phyloP scores from a whole-genome alignment of 495 filamentous ascomycete genomes.

The Achaetomiella virescens region DNA sequence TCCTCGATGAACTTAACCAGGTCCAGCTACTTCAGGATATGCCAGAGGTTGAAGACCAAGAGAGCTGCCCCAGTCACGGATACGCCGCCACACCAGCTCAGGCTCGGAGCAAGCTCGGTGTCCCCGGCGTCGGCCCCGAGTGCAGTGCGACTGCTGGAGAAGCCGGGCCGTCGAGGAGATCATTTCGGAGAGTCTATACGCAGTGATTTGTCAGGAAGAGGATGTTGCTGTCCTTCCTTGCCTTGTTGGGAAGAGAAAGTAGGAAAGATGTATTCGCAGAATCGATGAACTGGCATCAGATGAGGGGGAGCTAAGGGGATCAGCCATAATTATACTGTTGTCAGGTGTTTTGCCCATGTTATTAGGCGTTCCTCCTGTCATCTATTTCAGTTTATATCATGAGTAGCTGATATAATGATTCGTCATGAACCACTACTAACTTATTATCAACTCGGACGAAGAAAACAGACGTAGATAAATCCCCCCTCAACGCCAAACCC shows the following conservation, averaged over 20 bases:
- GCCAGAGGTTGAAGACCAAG: neutral
- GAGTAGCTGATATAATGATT: neutral
- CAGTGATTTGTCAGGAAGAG: neutral
- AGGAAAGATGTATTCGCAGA: neutral
- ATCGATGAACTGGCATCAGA: neutral
- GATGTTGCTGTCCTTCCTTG: neutral
- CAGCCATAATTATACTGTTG: too few relatives aligned
- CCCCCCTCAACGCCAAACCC: slow-evolving; percentile 5
- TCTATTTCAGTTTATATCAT: neutral
- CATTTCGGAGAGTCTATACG: slow-evolving; percentile 3
- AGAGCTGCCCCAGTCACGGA: neutral
- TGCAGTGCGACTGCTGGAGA: neutral
- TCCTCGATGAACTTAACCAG: neutral
- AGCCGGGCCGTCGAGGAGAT: neutral
- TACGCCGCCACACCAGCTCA: neutral
- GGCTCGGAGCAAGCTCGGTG: neutral
- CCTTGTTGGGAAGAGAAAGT: neutral
- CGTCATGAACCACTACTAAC: neutral
- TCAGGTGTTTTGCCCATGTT: too few relatives aligned
- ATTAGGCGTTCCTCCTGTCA: too few relatives aligned
- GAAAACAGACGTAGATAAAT: neutral
- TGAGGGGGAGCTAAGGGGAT: too few relatives aligned
- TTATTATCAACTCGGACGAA: neutral
- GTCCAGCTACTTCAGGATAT: neutral
- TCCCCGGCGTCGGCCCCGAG: neutral